Evolutionary conservation across 1,284 basidiomycete genomes (phyloP).

Genomic region (Rhodotorula sp.): DNA sequence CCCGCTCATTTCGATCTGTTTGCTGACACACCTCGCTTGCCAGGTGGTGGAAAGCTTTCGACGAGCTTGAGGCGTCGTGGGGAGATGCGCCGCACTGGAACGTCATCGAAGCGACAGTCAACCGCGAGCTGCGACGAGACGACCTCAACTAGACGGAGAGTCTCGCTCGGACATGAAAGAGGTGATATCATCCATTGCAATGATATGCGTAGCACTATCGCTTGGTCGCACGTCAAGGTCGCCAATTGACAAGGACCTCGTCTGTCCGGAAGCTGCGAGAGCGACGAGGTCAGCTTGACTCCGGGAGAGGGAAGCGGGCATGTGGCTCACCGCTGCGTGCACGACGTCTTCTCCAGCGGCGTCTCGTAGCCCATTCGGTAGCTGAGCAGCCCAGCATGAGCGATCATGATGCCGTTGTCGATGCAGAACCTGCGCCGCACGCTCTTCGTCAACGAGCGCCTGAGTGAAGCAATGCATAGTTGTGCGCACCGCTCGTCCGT

Average conservation of each 20-base stretch:
- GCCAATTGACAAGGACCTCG: constrained; percentile 82
- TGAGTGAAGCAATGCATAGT: constrained; percentile 3
- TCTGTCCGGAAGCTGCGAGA: constrained; percentile 77
- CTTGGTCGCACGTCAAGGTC: constrained; percentile 2
- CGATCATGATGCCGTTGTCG: constrained; percentile 99
- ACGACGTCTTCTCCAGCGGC: constrained; percentile 72
- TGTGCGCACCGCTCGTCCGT: constrained; percentile 84
- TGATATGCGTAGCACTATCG: background rate
- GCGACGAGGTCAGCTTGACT: background rate
- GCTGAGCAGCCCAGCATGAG: constrained; percentile 85
- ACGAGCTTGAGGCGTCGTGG: constrained; percentile 57
- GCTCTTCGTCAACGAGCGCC: background rate
- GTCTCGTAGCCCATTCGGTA: constrained; percentile 89
- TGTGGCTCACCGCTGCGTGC: constrained; percentile 65
- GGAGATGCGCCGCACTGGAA: constrained; percentile 58
- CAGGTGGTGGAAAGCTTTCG: constrained; percentile 77
- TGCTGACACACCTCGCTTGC: background rate
- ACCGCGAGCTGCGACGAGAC: constrained; percentile 13
- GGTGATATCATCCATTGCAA: background rate
- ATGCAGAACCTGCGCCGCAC: constrained; percentile 77
- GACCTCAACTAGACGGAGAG: background rate
- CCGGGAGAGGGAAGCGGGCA: background rate
- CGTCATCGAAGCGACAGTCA: constrained; percentile 53
- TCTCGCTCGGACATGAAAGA: too few relatives aligned
- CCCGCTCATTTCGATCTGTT: background rate